Evolutionary conservation across 768 basidiomycete species (phyloP).

Genomic region (Trametes punicea): DNA sequence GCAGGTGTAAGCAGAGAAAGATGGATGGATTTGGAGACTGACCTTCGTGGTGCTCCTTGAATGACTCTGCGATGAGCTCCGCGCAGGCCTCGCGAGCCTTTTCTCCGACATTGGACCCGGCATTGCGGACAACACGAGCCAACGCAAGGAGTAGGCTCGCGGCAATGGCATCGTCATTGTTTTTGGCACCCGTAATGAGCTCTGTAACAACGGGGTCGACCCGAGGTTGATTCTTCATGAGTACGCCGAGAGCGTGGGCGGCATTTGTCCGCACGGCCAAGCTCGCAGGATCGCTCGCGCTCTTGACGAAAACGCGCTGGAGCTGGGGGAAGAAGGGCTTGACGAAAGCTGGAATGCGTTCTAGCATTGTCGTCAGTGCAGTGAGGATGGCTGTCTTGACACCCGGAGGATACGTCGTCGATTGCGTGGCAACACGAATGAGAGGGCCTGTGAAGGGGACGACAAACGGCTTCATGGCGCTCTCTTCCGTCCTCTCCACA

Average conservation of each 20-base stretch:
- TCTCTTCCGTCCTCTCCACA: slow-evolving; percentile 81
- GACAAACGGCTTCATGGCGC: slow-evolving; percentile 90
- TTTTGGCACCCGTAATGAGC: slow-evolving; percentile 57
- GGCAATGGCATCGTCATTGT: slow-evolving; percentile 66
- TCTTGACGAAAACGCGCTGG: slow-evolving; percentile 95
- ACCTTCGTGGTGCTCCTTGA: slow-evolving; percentile 72
- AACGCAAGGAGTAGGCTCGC: slow-evolving; percentile 75
- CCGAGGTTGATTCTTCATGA: slow-evolving; percentile 88
- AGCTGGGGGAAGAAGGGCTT: slow-evolving; percentile 99
- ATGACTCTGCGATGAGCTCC: slow-evolving; percentile 76
- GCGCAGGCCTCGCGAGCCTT: slow-evolving; percentile 68
- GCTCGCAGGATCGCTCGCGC: slow-evolving; percentile 76
- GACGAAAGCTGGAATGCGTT: slow-evolving; percentile 82
- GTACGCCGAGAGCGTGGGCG: slow-evolving; percentile 77
- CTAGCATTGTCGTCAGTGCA: slow-evolving; percentile 82
- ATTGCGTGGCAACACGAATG: slow-evolving; percentile 90
- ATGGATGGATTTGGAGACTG: neutral
- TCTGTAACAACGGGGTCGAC: slow-evolving; percentile 96
- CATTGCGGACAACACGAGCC: slow-evolving; percentile 69
- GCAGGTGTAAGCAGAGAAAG: neutral
- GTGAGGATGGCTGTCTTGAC: slow-evolving; percentile 91
- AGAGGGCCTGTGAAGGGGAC: slow-evolving; percentile 95
- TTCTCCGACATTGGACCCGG: slow-evolving; percentile 71
- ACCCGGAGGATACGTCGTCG: slow-evolving; percentile 84
- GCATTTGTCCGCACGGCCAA: slow-evolving; percentile 77